Percentiles rank a stretch among this genome's conserved stretches.
Conservation (phyloP, 805 yeast species). For the Priceomyces haplophilus region DNA sequence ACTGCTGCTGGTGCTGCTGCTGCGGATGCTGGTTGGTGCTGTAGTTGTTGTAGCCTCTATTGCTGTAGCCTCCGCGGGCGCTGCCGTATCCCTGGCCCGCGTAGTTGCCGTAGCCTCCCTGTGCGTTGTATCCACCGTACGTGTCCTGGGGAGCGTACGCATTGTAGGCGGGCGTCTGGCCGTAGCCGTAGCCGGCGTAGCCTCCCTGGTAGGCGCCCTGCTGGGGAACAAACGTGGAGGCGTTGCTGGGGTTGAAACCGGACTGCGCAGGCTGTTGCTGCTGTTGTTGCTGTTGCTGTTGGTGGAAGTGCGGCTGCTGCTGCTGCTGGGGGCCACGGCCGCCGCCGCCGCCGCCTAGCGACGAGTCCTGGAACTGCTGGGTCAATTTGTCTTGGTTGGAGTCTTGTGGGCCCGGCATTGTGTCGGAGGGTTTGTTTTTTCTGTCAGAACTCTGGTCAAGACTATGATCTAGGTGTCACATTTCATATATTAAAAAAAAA, state of each 20-base stretch:
- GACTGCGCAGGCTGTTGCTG: slow-evolving; percentile 12
- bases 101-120: slow-evolving; percentile 19
- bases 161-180: slow-evolving; percentile 10
- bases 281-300: slow-evolving; percentile 29
- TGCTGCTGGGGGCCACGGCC: too few relatives aligned
- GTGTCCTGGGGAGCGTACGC: slow-evolving; percentile 17
- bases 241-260: slow-evolving; percentile 48
- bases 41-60: slow-evolving; percentile 13
- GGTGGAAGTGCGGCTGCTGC: too few relatives aligned
- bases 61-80: slow-evolving; percentile 16
- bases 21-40: slow-evolving; percentile 23
- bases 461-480: neutral
- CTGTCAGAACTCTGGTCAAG: neutral
- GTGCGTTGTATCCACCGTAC: slow-evolving; percentile 25
- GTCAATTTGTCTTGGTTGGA: slow-evolving; percentile 41
- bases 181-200: slow-evolving; percentile 17
- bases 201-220: slow-evolving; percentile 17
- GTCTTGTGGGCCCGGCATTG: slow-evolving; percentile 25
- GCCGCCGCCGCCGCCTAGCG: slow-evolving; percentile 27
- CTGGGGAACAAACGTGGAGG: slow-evolving; percentile 50
- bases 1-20: slow-evolving; percentile 24
- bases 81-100: slow-evolving; percentile 16
- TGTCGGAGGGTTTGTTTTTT: neutral
- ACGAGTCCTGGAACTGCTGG: slow-evolving; percentile 42
- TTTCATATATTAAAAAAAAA: too few relatives aligned